phyloP scores from a whole-genome alignment of 805 yeast genomes.

The Wickerhamiella spandovensis region DNA sequence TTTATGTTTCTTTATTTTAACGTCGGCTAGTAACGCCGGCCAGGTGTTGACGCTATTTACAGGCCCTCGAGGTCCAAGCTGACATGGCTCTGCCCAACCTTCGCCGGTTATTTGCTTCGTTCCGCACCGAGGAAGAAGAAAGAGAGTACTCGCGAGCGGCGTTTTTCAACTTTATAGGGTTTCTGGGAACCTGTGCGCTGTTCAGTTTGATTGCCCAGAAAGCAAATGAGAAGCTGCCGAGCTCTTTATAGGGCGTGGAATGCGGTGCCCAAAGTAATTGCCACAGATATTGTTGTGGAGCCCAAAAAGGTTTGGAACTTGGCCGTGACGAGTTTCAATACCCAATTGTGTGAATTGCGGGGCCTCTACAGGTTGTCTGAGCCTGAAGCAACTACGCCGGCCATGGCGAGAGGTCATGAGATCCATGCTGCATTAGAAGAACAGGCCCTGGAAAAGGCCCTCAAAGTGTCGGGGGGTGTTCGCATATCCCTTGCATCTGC shows the following conservation, averaged over 20 bases:
- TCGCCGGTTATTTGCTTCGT: conserved; percentile 65
- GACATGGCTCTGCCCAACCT: conserved; percentile 54
- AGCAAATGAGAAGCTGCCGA: conserved; percentile 12
- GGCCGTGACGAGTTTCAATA: conserved; percentile 16
- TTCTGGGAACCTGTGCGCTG: conserved; percentile 64
- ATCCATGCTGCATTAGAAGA: conserved; percentile 14
- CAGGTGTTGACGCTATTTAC: too few species aligned
- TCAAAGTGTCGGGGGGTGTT: not conserved
- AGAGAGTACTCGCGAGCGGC: conserved; percentile 63
- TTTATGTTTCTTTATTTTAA: too few species aligned
- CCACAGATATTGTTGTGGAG: not conserved
- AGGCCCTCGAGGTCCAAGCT: not conserved
- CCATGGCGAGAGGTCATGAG: conserved; percentile 13
- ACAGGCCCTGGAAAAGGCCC: not conserved
- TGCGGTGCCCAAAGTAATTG: not conserved
- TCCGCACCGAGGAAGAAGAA: conserved; percentile 79
- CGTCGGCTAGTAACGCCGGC: too few species aligned
- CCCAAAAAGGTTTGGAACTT: conserved; percentile 1
- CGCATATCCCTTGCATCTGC: not conserved
- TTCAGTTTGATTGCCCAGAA: conserved; percentile 70
- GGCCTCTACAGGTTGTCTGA: conserved; percentile 10
- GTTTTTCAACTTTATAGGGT: conserved; percentile 50
- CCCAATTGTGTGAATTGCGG: conserved; percentile 18
- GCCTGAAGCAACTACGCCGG: conserved; percentile 6
- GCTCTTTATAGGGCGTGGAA: not conserved